Conservation (phyloP, 768 basidiomycete genomes). For the Pulveroboletus sp. region DNA sequence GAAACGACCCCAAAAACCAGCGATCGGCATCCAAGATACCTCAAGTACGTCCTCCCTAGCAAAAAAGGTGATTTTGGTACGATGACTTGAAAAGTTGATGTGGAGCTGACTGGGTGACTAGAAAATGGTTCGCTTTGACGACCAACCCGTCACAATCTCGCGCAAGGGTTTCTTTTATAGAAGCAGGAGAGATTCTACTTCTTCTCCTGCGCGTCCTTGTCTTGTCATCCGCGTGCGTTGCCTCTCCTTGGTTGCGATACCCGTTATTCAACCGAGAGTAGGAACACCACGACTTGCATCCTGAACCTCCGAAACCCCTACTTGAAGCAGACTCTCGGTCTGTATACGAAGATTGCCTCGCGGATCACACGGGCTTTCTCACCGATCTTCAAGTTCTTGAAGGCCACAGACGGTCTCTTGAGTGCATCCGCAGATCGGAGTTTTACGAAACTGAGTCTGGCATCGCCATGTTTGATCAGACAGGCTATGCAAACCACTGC, state of each 20-base stretch:
- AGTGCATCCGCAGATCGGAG: slow-evolving; percentile 14
- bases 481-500: slow-evolving; percentile 25
- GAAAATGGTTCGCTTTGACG: slow-evolving; percentile 27
- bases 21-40: slow-evolving; percentile 1
- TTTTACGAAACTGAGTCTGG: slow-evolving; percentile 30
- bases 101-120: slow-evolving; percentile 2
- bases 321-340: slow-evolving; percentile 17
- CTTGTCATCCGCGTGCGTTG: slow-evolving; percentile 23
- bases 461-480: slow-evolving; percentile 22
- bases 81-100: neutral
- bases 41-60: slow-evolving; percentile 7
- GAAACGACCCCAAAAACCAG: slow-evolving; percentile 9
- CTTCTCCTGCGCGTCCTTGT: slow-evolving; percentile 25
- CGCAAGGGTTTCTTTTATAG: slow-evolving; percentile 16
- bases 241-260: neutral
- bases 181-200: slow-evolving; percentile 5
- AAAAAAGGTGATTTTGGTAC: slow-evolving; percentile 15
- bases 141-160: slow-evolving; percentile 22
- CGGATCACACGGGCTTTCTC: slow-evolving; percentile 15
- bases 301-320: neutral
- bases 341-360: slow-evolving; percentile 28
- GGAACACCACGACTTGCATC: slow-evolving; percentile 6
- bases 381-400: slow-evolving; percentile 18
- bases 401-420: slow-evolving; percentile 4
- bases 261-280: slow-evolving; percentile 8